Conservation (phyloP, 805 yeast genomes). For the Limtongia smithiae region DNA sequence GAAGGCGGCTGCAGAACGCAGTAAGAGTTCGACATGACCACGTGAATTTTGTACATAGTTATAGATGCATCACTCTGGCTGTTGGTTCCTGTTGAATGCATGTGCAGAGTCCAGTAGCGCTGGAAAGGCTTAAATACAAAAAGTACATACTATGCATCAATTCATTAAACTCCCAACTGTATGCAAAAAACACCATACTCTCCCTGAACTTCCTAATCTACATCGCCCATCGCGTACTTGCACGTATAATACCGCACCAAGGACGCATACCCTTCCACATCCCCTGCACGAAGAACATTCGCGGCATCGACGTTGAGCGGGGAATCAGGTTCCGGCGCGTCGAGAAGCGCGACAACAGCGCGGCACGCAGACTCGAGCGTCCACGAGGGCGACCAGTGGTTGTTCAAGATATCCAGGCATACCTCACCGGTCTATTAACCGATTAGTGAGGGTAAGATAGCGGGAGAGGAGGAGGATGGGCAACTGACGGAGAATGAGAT, state of each 20-base stretch:
- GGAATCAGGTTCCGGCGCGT: constrained; percentile 39
- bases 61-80: too few relatives aligned
- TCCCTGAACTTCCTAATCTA: too few relatives aligned
- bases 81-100: too few relatives aligned
- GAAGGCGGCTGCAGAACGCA: too few relatives aligned
- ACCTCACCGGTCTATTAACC: constrained; percentile 38
- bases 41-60: too few relatives aligned
- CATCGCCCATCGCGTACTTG: constrained; percentile 27
- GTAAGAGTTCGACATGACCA: too few relatives aligned
- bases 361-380: constrained; percentile 38
- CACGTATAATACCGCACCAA: constrained; percentile 34
- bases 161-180: too few relatives aligned
- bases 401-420: constrained; percentile 39
- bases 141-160: too few relatives aligned
- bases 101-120: too few relatives aligned
- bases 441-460: neutral
- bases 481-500: constrained; percentile 36
- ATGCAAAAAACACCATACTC: too few relatives aligned
- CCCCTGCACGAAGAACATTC: constrained; percentile 36
- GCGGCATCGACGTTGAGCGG: constrained; percentile 40
- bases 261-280: constrained; percentile 32
- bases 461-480: neutral
- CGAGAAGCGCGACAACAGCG: constrained; percentile 40
- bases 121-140: too few relatives aligned
- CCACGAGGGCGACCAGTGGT: constrained; percentile 43